Conservation (phyloP, 495 filamentous ascomycete genomes). For the Penicillium fimorum region DNA sequence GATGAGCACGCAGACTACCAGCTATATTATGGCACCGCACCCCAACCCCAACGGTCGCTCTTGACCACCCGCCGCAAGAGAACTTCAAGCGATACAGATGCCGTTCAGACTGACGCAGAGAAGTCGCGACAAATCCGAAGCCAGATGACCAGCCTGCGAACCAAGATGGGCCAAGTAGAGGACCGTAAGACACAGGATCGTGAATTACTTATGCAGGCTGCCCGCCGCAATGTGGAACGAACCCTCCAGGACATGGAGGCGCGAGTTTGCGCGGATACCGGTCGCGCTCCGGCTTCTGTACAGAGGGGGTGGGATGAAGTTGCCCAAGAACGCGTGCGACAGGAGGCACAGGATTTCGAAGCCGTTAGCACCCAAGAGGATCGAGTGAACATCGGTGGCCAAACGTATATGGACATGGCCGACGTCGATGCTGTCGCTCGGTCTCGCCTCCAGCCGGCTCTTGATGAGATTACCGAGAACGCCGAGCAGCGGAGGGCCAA, state of each 20-base stretch:
- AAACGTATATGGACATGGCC: conserved; percentile 72
- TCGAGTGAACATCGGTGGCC: conserved; percentile 76
- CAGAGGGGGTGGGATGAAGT: conserved; percentile 77
- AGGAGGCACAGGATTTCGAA: conserved; percentile 62
- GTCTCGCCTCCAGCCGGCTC: conserved; percentile 75
- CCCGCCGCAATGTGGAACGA: conserved; percentile 79
- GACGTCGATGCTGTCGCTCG: conserved; percentile 81
- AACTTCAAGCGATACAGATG: conserved; percentile 66
- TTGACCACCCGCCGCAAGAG: conserved; percentile 62
- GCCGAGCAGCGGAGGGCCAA: conserved; percentile 64
- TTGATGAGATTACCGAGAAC: conserved; percentile 84
- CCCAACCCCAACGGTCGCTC: conserved; percentile 46
- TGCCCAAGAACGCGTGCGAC: conserved; percentile 62
- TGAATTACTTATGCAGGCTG: conserved; percentile 69
- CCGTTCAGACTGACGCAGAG: conserved; percentile 60
- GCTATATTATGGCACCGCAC: conserved; percentile 67
- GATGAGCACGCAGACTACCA: conserved; percentile 67
- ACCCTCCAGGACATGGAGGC: conserved; percentile 77
- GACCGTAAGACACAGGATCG: conserved; percentile 73
- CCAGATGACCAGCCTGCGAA: conserved; percentile 76
- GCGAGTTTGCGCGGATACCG: conserved; percentile 71
- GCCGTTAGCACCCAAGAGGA: conserved; percentile 53
- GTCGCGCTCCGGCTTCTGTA: conserved; percentile 66
- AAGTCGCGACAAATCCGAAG: conserved; percentile 70
- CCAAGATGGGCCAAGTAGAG: conserved; percentile 66